Conservation (phyloP, 164 flowering plant species). For the Vitis rupestris region DNA sequence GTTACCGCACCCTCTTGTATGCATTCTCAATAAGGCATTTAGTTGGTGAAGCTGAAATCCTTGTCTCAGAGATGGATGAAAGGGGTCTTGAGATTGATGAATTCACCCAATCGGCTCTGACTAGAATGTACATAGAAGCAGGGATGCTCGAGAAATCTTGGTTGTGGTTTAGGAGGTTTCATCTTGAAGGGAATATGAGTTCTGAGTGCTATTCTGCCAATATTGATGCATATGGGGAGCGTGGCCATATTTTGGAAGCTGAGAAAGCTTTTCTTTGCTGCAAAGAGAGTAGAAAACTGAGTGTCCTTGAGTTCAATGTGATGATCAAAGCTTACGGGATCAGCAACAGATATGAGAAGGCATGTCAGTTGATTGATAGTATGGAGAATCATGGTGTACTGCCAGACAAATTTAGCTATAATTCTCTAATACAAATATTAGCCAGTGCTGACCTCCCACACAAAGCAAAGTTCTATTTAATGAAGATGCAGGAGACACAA, state of each 20-base stretch:
- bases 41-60: conserved; percentile 74
- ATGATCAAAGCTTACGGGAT: conserved; percentile 96
- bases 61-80: conserved; percentile 73
- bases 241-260: conserved; percentile 64
- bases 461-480: conserved; percentile 49
- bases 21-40: conserved; percentile 82
- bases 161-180: conserved; percentile 88
- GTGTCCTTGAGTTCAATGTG: conserved; percentile 78
- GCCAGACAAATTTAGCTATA: conserved; percentile 79
- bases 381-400: conserved; percentile 58
- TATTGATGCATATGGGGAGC: conserved; percentile 93
- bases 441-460: conserved; percentile 67
- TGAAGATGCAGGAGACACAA: conserved; percentile 69
- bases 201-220: conserved; percentile 88
- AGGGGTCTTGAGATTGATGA: conserved; percentile 74
- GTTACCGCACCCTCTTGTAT: conserved; percentile 83
- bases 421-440: conserved; percentile 71
- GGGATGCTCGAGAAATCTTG: conserved; percentile 72
- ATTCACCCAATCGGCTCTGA: conserved; percentile 78
- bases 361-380: conserved; percentile 65
- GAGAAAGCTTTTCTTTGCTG: conserved; percentile 76
- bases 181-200: conserved; percentile 61
- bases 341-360: conserved; percentile 54
- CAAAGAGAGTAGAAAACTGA: conserved; percentile 41
- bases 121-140: conserved; percentile 86